These are phyloP conservation scores for Porcisia deanei DNA, from an alignment of 208 protist genomes.

Conservation along the genomic window DNA sequence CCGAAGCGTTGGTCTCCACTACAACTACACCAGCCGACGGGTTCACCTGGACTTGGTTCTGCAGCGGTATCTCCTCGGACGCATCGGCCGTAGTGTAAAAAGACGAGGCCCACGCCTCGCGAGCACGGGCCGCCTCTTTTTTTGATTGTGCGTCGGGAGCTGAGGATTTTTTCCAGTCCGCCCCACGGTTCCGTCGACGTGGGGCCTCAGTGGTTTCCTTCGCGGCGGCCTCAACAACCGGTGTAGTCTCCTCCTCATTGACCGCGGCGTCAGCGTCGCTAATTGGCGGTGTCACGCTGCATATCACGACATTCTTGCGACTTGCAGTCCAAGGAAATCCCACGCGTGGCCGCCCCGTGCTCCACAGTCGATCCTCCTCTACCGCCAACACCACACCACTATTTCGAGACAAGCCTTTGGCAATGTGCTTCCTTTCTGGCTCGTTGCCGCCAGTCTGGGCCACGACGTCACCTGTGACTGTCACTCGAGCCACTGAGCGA, in stretches of 20 bases:
- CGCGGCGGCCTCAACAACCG: not conserved
- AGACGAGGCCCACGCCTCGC: slow-evolving; percentile 27
- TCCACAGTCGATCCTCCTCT: slow-evolving; percentile 26
- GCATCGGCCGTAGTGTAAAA: slow-evolving; percentile 25
- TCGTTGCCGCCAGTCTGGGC: slow-evolving; percentile 7
- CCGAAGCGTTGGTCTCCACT: not conserved
- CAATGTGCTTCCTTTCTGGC: not conserved
- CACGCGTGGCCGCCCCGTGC: slow-evolving; percentile 9
- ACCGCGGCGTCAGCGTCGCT: not conserved
- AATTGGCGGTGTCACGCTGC: slow-evolving; percentile 14
- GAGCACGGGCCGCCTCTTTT: slow-evolving; percentile 12
- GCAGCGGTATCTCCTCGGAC: slow-evolving; percentile 21
- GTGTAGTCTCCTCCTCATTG: not conserved
- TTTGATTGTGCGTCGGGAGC: not conserved
- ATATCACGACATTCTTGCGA: slow-evolving; percentile 23
- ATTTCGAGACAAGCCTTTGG: not conserved
- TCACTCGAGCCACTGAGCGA: not conserved
- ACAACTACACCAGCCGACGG: slow-evolving; percentile 37
- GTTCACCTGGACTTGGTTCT: slow-evolving; percentile 34
- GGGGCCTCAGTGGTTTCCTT: not conserved
- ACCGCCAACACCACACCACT: slow-evolving; percentile 14
- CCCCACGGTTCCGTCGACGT: too few species aligned
- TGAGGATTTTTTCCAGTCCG: not conserved
- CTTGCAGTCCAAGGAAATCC: not conserved
- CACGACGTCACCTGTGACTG: not conserved